Base-by-base conservation (phyloP, 257 asterid species). In the Datura wrightii region DNA sequence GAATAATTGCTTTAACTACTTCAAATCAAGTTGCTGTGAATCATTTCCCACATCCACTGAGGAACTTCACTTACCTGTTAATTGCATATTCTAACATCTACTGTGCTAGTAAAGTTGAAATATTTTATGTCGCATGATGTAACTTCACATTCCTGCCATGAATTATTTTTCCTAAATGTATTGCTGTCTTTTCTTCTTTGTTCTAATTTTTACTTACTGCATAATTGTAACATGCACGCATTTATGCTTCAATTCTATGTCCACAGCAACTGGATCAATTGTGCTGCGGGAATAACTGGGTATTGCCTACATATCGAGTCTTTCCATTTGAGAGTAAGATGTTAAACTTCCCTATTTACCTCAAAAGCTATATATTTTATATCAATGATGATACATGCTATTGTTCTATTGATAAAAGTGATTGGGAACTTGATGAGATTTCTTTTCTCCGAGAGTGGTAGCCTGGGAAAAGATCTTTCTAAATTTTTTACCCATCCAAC, bases 221-320 rank as follows among this genome's bases (percentile, higher is more conserved):
- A 24, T 56, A 15, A 54, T 54, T 78, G 19, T 52, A 60, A 78
- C 36, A 39, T 11, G 7, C 37, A 46, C 55, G 8, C 11, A 69
- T 41, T 78, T 78, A 52, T 78, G 44, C 60, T 50, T 52, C 48
- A 78, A 78, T 78, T 78, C 63, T 31, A 14, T 52, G 15, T 34
- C 63, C 18, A 83, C 89, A 87, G 87, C 78, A 87, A 84, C 83
- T 87, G 85, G 89, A 87, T 84, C 84, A 84, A 31, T 36, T 87
- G 59, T 84, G 89, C 44, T 81, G 71, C 52, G 18, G 52, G 66
- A 84, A 80, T 84, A 79, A 56, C 37, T 86, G 87, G 87, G 34
- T 37, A 71, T 53, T 84, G 58, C 89, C 89, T 80, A 72, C 65
- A 19, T 84, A 87, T 84, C 83, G 19, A 59, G 85, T 84, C 37